Conservation (phyloP, 2,329 filamentous ascomycete species). For the Alternaria triticimaculans region DNA sequence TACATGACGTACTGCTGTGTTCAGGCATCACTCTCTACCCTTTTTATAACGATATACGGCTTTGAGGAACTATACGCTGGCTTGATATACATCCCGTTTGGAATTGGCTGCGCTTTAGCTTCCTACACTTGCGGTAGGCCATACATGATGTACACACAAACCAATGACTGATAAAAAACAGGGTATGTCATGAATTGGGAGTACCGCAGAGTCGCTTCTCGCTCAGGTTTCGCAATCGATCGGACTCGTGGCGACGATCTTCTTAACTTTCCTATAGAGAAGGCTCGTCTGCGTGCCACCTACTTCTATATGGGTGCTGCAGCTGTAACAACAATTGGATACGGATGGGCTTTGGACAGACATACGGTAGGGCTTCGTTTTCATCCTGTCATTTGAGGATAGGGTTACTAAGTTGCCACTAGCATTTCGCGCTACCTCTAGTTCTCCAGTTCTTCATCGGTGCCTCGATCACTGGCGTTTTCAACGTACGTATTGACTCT, state of each 20-base stretch:
- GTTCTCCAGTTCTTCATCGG: background rate
- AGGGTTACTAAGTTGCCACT: too few relatives aligned
- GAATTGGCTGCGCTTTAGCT: background rate
- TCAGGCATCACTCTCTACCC: background rate
- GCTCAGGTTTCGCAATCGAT: background rate
- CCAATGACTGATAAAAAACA: too few relatives aligned
- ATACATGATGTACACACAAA: too few relatives aligned
- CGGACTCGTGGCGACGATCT: background rate
- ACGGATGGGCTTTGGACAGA: background rate
- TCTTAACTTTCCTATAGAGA: background rate
- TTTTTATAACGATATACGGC: background rate
- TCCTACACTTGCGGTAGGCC: background rate
- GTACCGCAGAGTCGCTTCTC: background rate
- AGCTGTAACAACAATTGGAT: background rate
- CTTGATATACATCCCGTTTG: background rate
- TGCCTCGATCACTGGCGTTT: background rate
- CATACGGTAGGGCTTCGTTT: too few relatives aligned
- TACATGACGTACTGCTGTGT: background rate
- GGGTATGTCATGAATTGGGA: background rate
- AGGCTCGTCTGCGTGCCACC: background rate
- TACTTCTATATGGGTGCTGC: background rate
- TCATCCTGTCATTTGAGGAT: too few relatives aligned
- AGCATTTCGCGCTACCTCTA: background rate
- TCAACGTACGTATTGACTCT: background rate
- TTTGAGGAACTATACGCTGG: background rate